Evolutionary conservation across 23 red algal genomes (phyloP).

Genomic region (Agarophyton chilense): DNA sequence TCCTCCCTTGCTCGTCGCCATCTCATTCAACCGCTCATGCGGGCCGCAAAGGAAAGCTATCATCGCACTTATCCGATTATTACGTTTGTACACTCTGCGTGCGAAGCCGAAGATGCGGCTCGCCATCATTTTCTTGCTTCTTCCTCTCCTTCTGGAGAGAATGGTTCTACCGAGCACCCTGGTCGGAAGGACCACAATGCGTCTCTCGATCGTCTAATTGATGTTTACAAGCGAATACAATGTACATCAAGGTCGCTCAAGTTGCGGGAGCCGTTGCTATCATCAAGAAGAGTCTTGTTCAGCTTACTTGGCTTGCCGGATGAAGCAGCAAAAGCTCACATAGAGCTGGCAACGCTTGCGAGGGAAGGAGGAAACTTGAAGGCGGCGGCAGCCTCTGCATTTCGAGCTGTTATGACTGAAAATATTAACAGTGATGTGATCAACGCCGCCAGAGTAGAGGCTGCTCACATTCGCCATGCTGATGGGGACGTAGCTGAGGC

Average conservation of each 20-base stretch:
- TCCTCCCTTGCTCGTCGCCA: constrained; percentile 27
- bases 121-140: background rate
- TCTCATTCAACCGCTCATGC: constrained; percentile 29
- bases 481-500: constrained; percentile 2
- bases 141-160: background rate
- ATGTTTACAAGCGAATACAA: background rate
- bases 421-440: constrained; percentile 15
- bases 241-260: constrained; percentile 37
- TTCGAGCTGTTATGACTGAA: constrained; percentile 31
- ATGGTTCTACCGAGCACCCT: background rate
- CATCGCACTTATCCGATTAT: constrained; percentile 69
- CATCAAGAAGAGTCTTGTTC: constrained; percentile 52
- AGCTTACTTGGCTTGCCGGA: constrained; percentile 14
- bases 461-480: constrained; percentile 11
- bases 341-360: constrained; percentile 72
- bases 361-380: constrained; percentile 58
- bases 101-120: constrained; percentile 56
- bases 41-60: constrained; percentile 68
- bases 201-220: background rate
- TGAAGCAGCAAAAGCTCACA: constrained; percentile 53
- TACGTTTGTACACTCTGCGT: constrained; percentile 54
- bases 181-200: background rate
- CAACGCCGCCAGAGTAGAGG: constrained; percentile 16
- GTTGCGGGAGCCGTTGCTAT: constrained; percentile 73
- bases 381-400: constrained; percentile 58